A percentile compares a stretch with the other conserved stretches of the same genome.
These are phyloP conservation scores for Phialophora tarda DNA, from an alignment of 2,329 filamentous ascomycete species.

Conservation along the genomic window DNA sequence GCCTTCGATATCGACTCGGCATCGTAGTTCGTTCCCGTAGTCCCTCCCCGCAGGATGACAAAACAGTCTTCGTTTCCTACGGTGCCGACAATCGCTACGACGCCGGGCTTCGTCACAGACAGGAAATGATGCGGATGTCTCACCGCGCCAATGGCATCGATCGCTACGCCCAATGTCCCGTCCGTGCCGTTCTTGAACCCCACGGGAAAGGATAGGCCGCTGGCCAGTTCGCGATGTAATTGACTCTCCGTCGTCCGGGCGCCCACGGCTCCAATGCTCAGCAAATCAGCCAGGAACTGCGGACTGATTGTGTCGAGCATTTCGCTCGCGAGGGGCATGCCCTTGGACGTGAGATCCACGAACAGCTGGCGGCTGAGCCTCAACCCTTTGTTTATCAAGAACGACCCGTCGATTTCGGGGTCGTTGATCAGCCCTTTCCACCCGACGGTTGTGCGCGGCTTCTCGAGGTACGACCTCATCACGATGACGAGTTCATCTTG, in stretches of 20 bases:
- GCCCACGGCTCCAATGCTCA: slow-evolving; percentile 93
- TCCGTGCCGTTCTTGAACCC: slow-evolving; percentile 99
- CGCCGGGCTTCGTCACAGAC: slow-evolving; percentile 93
- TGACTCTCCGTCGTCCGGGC: slow-evolving; percentile 96
- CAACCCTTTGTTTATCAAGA: slow-evolving; percentile 98
- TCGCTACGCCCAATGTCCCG: slow-evolving; percentile 85
- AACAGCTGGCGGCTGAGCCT: slow-evolving; percentile 92
- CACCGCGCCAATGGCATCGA: slow-evolving; percentile 87
- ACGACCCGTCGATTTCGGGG: slow-evolving; percentile 94
- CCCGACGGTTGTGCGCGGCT: slow-evolving; percentile 95
- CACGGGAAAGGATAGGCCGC: slow-evolving; percentile 93
- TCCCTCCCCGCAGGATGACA: slow-evolving; percentile 91
- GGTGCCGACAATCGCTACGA: slow-evolving; percentile 93
- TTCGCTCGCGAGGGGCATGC: slow-evolving; percentile 95
- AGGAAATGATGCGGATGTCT: slow-evolving; percentile 83
- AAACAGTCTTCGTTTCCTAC: slow-evolving; percentile 96
- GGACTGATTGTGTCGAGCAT: slow-evolving; percentile 99
- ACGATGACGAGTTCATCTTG: slow-evolving; percentile 84
- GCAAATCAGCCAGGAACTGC: slow-evolving; percentile 94
- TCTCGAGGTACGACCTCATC: slow-evolving; percentile 99
- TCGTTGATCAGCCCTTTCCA: slow-evolving; percentile 99
- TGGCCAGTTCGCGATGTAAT: slow-evolving; percentile 93
- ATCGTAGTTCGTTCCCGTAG: slow-evolving; percentile 92
- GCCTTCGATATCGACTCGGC: slow-evolving; percentile 78
- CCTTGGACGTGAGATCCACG: slow-evolving; percentile 80